Base-by-base conservation (phyloP, 2,329 filamentous ascomycete species). In the Botrytis galanthina region DNA sequence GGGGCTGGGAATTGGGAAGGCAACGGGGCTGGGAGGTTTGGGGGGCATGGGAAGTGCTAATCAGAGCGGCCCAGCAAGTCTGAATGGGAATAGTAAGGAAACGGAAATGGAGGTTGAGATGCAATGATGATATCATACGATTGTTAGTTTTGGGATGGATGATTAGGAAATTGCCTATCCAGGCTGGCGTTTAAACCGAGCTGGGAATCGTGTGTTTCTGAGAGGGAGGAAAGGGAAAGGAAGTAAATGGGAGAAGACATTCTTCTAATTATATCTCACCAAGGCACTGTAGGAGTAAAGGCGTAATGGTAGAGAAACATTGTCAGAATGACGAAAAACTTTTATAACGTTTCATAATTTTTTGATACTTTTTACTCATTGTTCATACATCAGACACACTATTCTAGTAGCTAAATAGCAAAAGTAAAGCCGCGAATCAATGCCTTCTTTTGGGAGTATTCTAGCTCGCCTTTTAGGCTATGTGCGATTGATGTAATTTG, bases 51-150 rank as follows among this genome's bases (percentile, higher is more conserved):
- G 77, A 46, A 76, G 70, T 32, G 54, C 74, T 14, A 77, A 79
- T 26, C 78, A 77, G 46, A 79, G 78, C 51, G 80, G 75, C 73
- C 78, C 78, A 16, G 64, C 42, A n/a, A n/a, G 29, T 22, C 42
- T 64, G 63, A 72, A 72, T 60, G 66, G 64, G n/a, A 57, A 54
- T 57, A 74, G 73, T 22, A 72, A 77, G 70, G 81, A 82, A 71
- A 81, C 86, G 81, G 85, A 85, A 75, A 81, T 86, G 81, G 85
- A 85, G 74, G 82, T 87, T 54, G 86, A 87, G 78, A 86, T 87
- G 85, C 83, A 85, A 77, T 87, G 75, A 75, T 68, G 70, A 37
- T 70, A 71, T n/a, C 63, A 69, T 54, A 44, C 39, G 37, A 22
- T 29, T n/a, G 35, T 54, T 59, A 64, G 59, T 46, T 42, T 48